These are phyloP conservation scores for Rehmannia glutinosa DNA, from an alignment of 257 asterid species.

Conservation along the genomic window DNA sequence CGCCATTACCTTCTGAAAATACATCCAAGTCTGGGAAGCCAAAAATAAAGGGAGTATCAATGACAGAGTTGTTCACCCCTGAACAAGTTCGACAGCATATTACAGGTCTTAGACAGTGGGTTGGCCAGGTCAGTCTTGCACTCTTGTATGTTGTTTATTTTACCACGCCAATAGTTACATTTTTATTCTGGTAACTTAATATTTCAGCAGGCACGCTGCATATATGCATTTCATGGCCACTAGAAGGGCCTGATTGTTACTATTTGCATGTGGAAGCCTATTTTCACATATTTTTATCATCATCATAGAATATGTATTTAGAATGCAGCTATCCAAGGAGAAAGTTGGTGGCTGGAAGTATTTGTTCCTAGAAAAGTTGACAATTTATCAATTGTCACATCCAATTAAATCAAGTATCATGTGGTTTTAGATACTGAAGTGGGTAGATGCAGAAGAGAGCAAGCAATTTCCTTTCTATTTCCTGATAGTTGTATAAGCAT, in stretches of 20 bases:
- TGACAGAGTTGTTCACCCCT: conserved; percentile 92
- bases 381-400: background rate
- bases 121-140: conserved; percentile 81
- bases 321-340: background rate
- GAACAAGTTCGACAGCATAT: conserved; percentile 91
- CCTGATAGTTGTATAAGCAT: background rate
- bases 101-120: conserved; percentile 89
- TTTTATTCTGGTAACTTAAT: background rate
- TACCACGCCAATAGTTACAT: conserved; percentile 5
- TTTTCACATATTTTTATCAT: background rate
- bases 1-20: conserved; percentile 47
- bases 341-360: background rate
- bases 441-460: conserved; percentile 1
- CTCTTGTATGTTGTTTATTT: conserved; percentile 2
- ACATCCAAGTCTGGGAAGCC: conserved; percentile 90
- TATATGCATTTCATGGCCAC: conserved; percentile 21
- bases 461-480: background rate
- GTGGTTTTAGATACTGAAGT: background rate
- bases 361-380: background rate
- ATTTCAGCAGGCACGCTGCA: no score
- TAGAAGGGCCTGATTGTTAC: conserved; percentile 3
- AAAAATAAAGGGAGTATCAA: conserved; percentile 81
- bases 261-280: background rate
- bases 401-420: background rate
- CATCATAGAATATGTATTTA: background rate